Base-by-base conservation (phyloP, 371 early-diverging fungal species). In the Saksenaea oblongispora region DNA sequence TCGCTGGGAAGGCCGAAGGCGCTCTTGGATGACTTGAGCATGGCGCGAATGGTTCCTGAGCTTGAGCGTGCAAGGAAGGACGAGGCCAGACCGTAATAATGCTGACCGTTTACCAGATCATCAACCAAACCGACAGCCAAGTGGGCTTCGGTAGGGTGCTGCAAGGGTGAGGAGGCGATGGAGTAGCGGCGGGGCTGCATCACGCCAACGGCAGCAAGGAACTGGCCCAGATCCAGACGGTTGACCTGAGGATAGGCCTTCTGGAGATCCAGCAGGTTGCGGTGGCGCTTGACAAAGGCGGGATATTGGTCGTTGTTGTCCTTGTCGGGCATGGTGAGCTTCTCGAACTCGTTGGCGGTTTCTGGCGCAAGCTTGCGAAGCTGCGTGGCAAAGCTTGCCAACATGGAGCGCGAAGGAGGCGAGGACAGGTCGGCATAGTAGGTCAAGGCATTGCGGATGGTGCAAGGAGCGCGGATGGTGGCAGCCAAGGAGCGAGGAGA, bases 101-200 rank as follows among this genome's bases (percentile, higher is more conserved):
- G 63, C 13, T 34, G 28, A 11, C 62, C 64, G 55, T 66, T 39
- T 11, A 68, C 28, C 3, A 62, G 24, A 36, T 66, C 67, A 53
- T 67, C 67, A 4, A 73, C 66, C 2, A 73, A 37, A 35, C 73
- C 73, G 34, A 73, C 67, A 27, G 64, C 61, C 28, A 66, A 41
- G 34, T 66, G 64, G 5, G 65, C 66, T 31, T 61, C 53, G 9
- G 34, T 59, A 11, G 69, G 66, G 37, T 64, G 59, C 18, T 56
- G 60, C 15, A 69, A 54, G 14, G 74, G 81, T 56, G 69, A 65
- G 22, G 66, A 67, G 4, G 79, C 70, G 37, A 81, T 81, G 31
- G 79, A 79, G 58, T 81, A 81, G 34, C 74, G 65, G 31, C 81
- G 62, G 13, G 81, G 81, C 5, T 59, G 56, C n/a, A 81, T 76